phyloP scores from a whole-genome alignment of 2,329 filamentous ascomycete genomes.

The Aspergillus aculeatinus region DNA sequence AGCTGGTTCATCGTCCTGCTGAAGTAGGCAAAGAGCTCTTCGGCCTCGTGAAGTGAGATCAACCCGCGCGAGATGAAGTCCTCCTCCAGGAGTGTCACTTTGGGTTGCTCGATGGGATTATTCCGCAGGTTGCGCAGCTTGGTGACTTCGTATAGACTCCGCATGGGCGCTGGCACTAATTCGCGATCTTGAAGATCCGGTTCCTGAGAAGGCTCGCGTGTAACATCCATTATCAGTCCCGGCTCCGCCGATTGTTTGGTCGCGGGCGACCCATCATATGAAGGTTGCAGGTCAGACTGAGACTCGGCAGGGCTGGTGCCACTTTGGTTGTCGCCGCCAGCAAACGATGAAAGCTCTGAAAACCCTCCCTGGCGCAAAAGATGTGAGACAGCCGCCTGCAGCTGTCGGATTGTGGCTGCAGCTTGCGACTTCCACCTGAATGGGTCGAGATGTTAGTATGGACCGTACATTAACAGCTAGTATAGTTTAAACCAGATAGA shows the following conservation, averaged over 20 bases:
- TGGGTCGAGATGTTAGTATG: constrained; percentile 9
- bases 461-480: neutral
- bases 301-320: constrained; percentile 30
- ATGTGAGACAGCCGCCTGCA: constrained; percentile 48
- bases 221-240: constrained; percentile 42
- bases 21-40: constrained; percentile 54
- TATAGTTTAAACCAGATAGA: neutral
- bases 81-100: constrained; percentile 41
- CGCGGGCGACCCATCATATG: constrained; percentile 30
- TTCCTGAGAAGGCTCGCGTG: constrained; percentile 48
- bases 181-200: constrained; percentile 42
- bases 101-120: constrained; percentile 38
- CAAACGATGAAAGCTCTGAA: constrained; percentile 42
- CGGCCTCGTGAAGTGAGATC: constrained; percentile 50
- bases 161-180: constrained; percentile 53
- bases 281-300: constrained; percentile 26
- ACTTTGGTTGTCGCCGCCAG: constrained; percentile 30
- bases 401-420: constrained; percentile 41
- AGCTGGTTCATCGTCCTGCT: constrained; percentile 52
- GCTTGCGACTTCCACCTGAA: constrained; percentile 49
- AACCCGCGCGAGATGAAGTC: constrained; percentile 54
- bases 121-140: constrained; percentile 47
- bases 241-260: constrained; percentile 27
- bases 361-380: constrained; percentile 46
- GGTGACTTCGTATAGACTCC: constrained; percentile 56